A percentile compares a stretch with the other conserved stretches of the same genome.
Conservation (phyloP, 2,329 filamentous ascomycete species). For the Colletotrichum agaves region DNA sequence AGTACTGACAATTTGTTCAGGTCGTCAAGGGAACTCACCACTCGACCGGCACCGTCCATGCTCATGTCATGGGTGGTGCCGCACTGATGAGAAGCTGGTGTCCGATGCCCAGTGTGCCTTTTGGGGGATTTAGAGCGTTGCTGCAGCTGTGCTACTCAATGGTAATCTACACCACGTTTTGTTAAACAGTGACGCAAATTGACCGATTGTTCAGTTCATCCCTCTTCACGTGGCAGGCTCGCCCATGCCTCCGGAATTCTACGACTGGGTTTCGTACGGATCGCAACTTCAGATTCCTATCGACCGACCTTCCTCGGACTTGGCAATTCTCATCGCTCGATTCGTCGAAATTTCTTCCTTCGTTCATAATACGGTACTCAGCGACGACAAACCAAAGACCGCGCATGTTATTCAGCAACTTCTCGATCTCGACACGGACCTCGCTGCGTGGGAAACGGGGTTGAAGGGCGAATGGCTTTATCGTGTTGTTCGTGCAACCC, state of each 20-base stretch:
- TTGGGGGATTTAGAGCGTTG: slow-evolving; percentile 61
- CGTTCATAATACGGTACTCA: slow-evolving; percentile 47
- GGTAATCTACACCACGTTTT: slow-evolving; percentile 51
- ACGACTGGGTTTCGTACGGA: slow-evolving; percentile 56
- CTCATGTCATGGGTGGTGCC: slow-evolving; percentile 69
- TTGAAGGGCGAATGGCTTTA: slow-evolving; percentile 52
- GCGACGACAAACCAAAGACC: slow-evolving; percentile 51
- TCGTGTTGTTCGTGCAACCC: slow-evolving; percentile 45
- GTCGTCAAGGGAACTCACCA: slow-evolving; percentile 59
- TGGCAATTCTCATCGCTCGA: slow-evolving; percentile 53
- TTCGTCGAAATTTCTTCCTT: slow-evolving; percentile 53
- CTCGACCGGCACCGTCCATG: slow-evolving; percentile 62
- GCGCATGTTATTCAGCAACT: slow-evolving; percentile 51
- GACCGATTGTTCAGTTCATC: slow-evolving; percentile 52
- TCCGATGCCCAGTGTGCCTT: slow-evolving; percentile 50
- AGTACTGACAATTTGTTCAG: slow-evolving; percentile 44
- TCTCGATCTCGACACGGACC: slow-evolving; percentile 51
- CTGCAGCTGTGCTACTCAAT: slow-evolving; percentile 67
- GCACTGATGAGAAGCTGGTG: slow-evolving; percentile 64
- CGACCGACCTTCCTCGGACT: slow-evolving; percentile 53
- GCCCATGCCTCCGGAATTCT: slow-evolving; percentile 53
- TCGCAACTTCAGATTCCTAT: slow-evolving; percentile 47
- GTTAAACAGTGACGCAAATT: not conserved
- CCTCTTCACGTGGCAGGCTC: slow-evolving; percentile 54
- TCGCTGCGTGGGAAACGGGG: slow-evolving; percentile 52